Base-by-base conservation (phyloP, 163 green algal species). In the Scenedesmus sp. region DNA sequence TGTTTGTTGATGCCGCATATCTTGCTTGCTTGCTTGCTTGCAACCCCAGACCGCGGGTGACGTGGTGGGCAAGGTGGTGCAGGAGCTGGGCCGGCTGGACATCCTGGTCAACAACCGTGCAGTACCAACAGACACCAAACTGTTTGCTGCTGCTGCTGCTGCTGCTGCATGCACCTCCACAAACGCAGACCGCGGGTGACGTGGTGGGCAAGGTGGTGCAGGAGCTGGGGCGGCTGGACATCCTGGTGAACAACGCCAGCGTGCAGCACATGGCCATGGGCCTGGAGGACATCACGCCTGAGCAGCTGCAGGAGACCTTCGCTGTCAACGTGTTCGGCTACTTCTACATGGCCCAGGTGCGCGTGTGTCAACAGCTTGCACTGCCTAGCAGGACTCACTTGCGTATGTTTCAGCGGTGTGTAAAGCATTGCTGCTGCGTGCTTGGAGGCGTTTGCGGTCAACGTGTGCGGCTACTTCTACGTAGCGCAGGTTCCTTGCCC, bases 241-340 rank as follows among this genome's bases (percentile, higher is more conserved):
- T 95, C 62, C 84, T 96, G 46, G 94, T 97, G 59, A 97, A 96
- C 94, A 97, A 97, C 90, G 94, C 93, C 0, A 93, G 90, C 7
- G 92, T 95, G 88, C 94, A 96, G 92, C 93, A 95, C n/a, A 12
- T 86, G 62, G 9, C 6, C 60, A 54, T 20, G 12, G 67, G 56
- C 54, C 56, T 86, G 23, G 1, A 13, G 10, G 79, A 94, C 34
- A 94, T 97, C 77, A 92, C 94, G 26, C 70, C 90, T 8, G 83
- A 88, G 26, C 84, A 94, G 86, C 91, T 95, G 79, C 55, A 94
- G 57, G 52, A 88, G n/a, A 95, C 93, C 18, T 96, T 96, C 83
- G 54, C 76, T 34, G 94, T 91, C 56, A 97, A 97, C 88, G 93
- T 97, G 10, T 91, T 94, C 77, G 76, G 89, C 66, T 93, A 93